Evolutionary conservation across 306 rosid species (phyloP).

Genomic region (Dalbergia oliveri): DNA sequence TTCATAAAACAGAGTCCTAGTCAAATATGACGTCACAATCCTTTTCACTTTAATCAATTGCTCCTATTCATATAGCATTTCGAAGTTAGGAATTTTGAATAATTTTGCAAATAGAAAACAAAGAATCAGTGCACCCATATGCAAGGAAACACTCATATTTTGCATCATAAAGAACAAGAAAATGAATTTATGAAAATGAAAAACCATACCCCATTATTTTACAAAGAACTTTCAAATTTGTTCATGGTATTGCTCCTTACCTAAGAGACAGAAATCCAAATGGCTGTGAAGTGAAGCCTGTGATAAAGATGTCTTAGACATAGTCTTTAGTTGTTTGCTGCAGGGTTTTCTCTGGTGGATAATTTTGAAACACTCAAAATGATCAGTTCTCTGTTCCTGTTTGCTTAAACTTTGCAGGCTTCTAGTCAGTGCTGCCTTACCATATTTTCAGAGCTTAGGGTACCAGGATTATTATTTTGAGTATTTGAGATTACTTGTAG

Average conservation of each 20-base stretch:
- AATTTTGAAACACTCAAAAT: conserved; percentile 23
- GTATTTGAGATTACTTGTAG: conserved; percentile 74
- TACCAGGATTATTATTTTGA: conserved; percentile 53
- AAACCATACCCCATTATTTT: not conserved
- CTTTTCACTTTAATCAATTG: conserved; percentile 27
- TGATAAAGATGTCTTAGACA: conserved; percentile 25
- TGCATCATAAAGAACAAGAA: not conserved
- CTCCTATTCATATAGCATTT: conserved; percentile 35
- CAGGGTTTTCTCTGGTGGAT: conserved; percentile 26
- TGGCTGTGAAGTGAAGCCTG: not conserved
- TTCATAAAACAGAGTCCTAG: not conserved
- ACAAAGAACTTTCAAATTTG: conserved; percentile 7
- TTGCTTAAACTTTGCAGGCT: conserved; percentile 68
- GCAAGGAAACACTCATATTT: not conserved
- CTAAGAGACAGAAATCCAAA: conserved; percentile 39
- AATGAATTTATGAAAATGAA: too few relatives aligned
- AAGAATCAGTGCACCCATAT: conserved; percentile 1
- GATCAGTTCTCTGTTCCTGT: conserved; percentile 28
- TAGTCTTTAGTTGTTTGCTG: conserved; percentile 33
- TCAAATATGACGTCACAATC: not conserved
- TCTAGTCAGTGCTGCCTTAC: conserved; percentile 64
- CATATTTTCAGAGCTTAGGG: conserved; percentile 49
- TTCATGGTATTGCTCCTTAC: conserved; percentile 12
- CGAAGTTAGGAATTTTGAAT: conserved; percentile 22
- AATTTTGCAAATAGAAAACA: conserved; percentile 19